Evolutionary conservation across 768 basidiomycete genomes (phyloP).

Genomic region (Mycena galericulata): DNA sequence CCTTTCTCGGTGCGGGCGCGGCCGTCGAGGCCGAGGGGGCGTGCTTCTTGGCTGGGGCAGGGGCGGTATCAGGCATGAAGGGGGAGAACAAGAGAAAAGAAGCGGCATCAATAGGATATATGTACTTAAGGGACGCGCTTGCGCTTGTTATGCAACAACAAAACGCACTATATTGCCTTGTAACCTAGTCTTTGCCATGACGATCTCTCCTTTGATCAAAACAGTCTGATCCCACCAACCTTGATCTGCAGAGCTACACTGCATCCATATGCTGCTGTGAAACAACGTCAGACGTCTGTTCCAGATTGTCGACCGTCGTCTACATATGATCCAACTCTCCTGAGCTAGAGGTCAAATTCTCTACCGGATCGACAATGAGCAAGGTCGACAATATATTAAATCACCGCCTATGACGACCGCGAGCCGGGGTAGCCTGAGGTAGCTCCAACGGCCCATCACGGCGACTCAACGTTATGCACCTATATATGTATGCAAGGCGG

Average conservation of each 20-base stretch:
- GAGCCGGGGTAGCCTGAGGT: no score
- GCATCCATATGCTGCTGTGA: conserved; percentile 16
- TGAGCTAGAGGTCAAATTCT: no score
- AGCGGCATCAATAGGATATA: conserved; percentile 17
- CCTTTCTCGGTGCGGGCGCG: conserved; percentile 78
- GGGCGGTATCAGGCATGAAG: conserved; percentile 35
- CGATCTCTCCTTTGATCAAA: conserved; percentile 15
- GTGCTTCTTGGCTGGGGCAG: conserved; percentile 46
- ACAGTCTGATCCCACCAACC: conserved; percentile 13
- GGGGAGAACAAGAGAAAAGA: conserved; percentile 13
- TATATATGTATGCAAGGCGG: no score
- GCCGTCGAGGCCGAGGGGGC: conserved; percentile 55
- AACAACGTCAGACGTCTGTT: conserved; percentile 3
- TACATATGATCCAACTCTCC: no score
- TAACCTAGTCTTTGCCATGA: conserved; percentile 23
- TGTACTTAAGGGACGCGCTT: conserved; percentile 28
- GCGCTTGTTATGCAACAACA: conserved; percentile 28
- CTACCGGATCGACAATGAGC: no score
- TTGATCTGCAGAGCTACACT: conserved; percentile 15
- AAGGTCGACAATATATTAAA: no score
- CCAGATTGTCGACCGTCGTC: no score
- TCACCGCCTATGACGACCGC: no score
- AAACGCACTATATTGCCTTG: conserved; percentile 23
- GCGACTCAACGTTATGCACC: no score
- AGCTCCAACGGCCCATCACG: no score